Conservation (phyloP, 306 rosid species). For the Vigna mungo region DNA sequence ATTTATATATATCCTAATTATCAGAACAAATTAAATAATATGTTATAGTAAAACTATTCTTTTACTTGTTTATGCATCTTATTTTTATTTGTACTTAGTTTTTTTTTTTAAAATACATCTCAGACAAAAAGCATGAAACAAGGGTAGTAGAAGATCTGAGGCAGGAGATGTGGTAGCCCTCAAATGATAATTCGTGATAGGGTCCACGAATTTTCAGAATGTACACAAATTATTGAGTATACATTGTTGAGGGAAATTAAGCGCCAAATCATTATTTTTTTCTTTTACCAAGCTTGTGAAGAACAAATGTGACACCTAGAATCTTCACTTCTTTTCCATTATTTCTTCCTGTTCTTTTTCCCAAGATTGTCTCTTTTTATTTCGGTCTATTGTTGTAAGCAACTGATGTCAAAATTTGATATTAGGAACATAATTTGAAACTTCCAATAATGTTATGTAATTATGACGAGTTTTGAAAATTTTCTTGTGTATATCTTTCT, state of each 20-base stretch:
- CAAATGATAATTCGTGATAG: background rate
- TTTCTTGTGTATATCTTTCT: conserved; percentile 1
- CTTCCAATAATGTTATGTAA: conserved; percentile 2
- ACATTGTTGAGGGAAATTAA: background rate
- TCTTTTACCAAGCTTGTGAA: background rate
- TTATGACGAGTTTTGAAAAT: conserved; percentile 11
- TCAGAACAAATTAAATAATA: too few species aligned
- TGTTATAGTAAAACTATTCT: too few species aligned
- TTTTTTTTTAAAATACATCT: background rate
- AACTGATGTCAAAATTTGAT: background rate
- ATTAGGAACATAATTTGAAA: background rate
- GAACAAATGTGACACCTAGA: conserved; percentile 48
- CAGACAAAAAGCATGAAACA: background rate
- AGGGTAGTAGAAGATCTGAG: background rate
- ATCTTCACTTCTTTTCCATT: conserved; percentile 44
- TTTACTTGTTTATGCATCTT: too few species aligned
- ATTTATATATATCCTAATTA: too few species aligned
- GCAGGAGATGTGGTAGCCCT: background rate
- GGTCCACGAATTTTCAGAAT: conserved; percentile 26
- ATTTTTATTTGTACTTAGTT: too few species aligned
- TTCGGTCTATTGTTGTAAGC: background rate
- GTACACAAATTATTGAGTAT: conserved; percentile 39
- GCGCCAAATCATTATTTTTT: background rate
- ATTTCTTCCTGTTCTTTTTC: background rate
- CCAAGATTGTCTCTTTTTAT: background rate